Percentiles rank a stretch among this genome's conserved stretches.
These are phyloP conservation scores for Dionaea muscipula DNA, from an alignment of 179 eudicot genomes.

Conservation along the genomic window DNA sequence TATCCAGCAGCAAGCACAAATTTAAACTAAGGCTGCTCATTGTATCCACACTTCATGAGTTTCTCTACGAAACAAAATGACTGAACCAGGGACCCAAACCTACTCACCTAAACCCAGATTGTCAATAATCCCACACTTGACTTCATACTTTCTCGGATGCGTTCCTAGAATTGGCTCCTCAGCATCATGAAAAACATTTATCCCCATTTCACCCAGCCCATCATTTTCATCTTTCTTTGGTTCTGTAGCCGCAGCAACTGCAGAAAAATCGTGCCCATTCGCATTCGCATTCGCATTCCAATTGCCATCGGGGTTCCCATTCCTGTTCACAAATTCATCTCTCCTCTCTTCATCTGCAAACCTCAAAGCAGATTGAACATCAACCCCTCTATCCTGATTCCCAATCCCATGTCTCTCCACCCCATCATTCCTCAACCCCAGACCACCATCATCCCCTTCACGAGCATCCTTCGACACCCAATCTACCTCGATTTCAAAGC, in stretches of 20 bases:
- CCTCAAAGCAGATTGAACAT: slow-evolving; percentile 16
- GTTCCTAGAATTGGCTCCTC: slow-evolving; percentile 41
- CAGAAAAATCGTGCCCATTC: slow-evolving; percentile 15
- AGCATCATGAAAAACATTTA: slow-evolving; percentile 20
- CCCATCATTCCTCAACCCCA: slow-evolving; percentile 20
- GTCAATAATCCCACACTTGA: slow-evolving; percentile 60
- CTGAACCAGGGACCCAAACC: not conserved
- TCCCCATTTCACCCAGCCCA: slow-evolving; percentile 20
- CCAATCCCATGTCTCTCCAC: slow-evolving; percentile 20
- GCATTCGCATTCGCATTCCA: slow-evolving; percentile 8
- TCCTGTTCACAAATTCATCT: slow-evolving; percentile 9
- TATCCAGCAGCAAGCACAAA: slow-evolving; percentile 3
- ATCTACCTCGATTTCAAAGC: slow-evolving; percentile 44
- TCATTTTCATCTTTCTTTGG: slow-evolving; percentile 16
- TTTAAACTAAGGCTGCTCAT: not conserved
- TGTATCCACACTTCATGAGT: not conserved
- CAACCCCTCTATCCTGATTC: slow-evolving; percentile 23
- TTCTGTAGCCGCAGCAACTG: slow-evolving; percentile 12
- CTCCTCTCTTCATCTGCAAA: slow-evolving; percentile 18
- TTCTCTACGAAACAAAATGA: not conserved
- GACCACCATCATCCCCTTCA: slow-evolving; percentile 14
- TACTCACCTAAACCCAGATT: slow-evolving; percentile 76
- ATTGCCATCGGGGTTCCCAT: slow-evolving; percentile 16
- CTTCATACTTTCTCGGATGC: slow-evolving; percentile 21
- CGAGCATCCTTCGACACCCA: slow-evolving; percentile 8